Evolutionary conservation across 257 asterid species (phyloP), one percentile per base, ranked within the genome.

Genomic region (Anisodus acutangulus): DNA sequence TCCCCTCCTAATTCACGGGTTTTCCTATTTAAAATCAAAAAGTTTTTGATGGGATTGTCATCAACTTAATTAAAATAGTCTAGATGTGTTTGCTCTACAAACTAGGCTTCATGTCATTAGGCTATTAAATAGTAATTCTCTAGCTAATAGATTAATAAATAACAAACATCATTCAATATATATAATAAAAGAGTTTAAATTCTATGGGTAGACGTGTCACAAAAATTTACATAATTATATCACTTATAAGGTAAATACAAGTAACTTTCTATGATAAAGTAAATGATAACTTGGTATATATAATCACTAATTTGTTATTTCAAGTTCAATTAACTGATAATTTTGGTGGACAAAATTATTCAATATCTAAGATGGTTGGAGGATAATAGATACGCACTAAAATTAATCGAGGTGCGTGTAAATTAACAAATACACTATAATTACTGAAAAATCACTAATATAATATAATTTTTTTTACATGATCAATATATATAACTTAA

Each of bases 91-190:
- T 90, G 79, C 90, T 83, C 88, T 83, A 85, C 83, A 87, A 89
- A 86, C 91, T 89, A 85, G 86, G 90, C 78, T 86, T 87, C 84
- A 82, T 83, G 78, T 81, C 82, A 71, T 81, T 78, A 79, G 85
- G 82, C 54, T 83, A 87, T 26, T 85, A 84, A 70, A 31, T 82
- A 74, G n/a, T 70, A 70, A 70, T n/a, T 45, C 69, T 22, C 69
- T 58, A 2, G 7, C 9, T 37, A 8, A 39, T 35, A 35, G 31
- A 57, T 79, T 54, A 57, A 57, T 35, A 79, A 79, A 17, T 55
- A 35, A 12, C 45, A 22, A 39, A 6, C 58, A 1, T 78, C 9
- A 69, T 82, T 26, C 37, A 54, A 87, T 31, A 31, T 31, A 1
- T 49, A 60, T 71, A 43, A 43, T 17, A 9, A 60, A 68, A 39